A percentile compares a stretch with the other conserved stretches of the same genome.
Evolutionary conservation across 345 rosid species (phyloP).

Genomic region (Syzygium jambos): DNA sequence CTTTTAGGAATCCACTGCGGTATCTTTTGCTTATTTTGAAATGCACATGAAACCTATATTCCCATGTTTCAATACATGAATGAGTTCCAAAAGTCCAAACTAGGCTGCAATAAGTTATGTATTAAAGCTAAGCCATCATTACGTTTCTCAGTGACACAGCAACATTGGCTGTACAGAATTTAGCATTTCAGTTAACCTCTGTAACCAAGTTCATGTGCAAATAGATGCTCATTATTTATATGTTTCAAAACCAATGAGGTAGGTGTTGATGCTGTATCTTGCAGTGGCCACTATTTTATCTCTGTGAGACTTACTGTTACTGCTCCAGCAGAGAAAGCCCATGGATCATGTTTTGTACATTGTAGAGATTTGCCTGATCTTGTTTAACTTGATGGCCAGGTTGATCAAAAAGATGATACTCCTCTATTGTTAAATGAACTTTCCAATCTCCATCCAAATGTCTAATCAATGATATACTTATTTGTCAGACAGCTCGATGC

Average conservation of each 20-base stretch:
- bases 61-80: background rate
- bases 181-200: background rate
- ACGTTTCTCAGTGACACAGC: background rate
- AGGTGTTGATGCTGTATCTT: background rate
- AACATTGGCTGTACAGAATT: background rate
- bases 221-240: background rate
- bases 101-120: background rate
- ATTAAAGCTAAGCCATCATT: background rate
- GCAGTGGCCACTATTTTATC: background rate
- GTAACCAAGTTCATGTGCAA: background rate
- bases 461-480: background rate
- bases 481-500: background rate
- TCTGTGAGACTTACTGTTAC: background rate
- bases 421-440: background rate
- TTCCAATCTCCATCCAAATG: background rate
- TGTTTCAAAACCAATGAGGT: background rate
- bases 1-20: background rate
- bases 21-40: background rate
- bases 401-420: background rate
- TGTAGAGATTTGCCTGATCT: background rate
- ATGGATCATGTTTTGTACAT: background rate
- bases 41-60: background rate
- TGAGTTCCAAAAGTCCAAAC: background rate
- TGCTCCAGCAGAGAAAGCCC: background rate
- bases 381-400: background rate